These are phyloP conservation scores for Fraxinus sp. DNA, from an alignment of 305 asterid species.

Conservation along the genomic window DNA sequence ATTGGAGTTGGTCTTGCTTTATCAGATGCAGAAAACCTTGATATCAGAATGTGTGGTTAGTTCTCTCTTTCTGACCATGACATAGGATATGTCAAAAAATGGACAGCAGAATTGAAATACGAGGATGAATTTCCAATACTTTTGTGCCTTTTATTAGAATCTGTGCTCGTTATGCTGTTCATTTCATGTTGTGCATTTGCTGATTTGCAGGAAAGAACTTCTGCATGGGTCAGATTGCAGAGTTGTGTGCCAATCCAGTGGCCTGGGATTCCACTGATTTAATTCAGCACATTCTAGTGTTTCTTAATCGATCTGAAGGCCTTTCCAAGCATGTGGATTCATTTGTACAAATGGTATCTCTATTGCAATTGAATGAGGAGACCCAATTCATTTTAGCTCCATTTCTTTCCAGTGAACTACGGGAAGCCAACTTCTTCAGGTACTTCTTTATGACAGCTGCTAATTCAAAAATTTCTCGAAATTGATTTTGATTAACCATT, in stretches of 20 bases:
- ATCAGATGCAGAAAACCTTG: constrained; percentile 73
- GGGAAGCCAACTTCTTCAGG: constrained; percentile 72
- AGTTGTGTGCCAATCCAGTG: constrained; percentile 54
- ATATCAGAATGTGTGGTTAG: constrained; percentile 76
- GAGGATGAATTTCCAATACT: not conserved
- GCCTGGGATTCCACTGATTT: constrained; percentile 58
- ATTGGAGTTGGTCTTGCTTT: constrained; percentile 83
- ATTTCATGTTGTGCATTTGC: constrained; percentile 17
- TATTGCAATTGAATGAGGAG: constrained; percentile 62
- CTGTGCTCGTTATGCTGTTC: constrained; percentile 2
- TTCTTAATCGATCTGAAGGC: constrained; percentile 80
- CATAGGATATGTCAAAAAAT: not conserved
- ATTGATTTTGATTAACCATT: constrained; percentile 1
- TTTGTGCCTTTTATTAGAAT: not conserved
- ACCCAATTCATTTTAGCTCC: constrained; percentile 70
- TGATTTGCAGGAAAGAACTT: constrained; percentile 75
- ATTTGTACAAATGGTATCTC: constrained; percentile 86
- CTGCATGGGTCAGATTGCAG: constrained; percentile 76
- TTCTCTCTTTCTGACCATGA: constrained; percentile 17
- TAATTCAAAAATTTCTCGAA: not conserved
- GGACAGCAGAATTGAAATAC: constrained; percentile 7
- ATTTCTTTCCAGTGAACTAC: constrained; percentile 65
- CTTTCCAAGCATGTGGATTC: constrained; percentile 81
- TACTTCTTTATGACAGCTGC: constrained; percentile 20
- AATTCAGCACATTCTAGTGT: constrained; percentile 69